A percentile compares a stretch with the other conserved stretches of the same genome.
phyloP scores from a whole-genome alignment of 1,139 yeast genomes.

The Suzukiozyma palmioleophila region DNA sequence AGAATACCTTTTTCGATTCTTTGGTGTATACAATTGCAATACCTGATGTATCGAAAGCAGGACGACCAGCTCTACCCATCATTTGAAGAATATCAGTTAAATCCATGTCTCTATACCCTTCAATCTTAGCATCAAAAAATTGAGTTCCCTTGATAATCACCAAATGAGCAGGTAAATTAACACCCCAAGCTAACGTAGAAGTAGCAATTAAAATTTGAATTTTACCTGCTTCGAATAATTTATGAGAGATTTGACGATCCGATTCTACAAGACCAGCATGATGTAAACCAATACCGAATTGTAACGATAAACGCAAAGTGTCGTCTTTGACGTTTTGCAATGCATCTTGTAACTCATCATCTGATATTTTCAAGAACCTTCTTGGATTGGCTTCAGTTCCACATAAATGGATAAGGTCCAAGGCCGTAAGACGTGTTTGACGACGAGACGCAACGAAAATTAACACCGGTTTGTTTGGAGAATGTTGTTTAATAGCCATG shows the following conservation, averaged over 20 bases:
- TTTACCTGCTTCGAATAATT: constrained; percentile 76
- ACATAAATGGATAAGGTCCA: constrained; percentile 88
- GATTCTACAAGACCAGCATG: constrained; percentile 95
- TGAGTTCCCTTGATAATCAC: constrained; percentile 94
- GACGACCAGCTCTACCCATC: constrained; percentile 97
- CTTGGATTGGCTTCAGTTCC: constrained; percentile 94
- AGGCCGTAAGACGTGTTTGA: constrained; percentile 92
- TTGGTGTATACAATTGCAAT: constrained; percentile 92
- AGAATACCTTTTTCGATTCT: constrained; percentile 85
- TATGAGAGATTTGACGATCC: constrained; percentile 85
- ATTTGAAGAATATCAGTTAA: constrained; percentile 85
- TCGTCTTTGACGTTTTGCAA: constrained; percentile 78
- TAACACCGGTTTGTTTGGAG: constrained; percentile 88
- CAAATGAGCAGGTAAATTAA: constrained; percentile 89
- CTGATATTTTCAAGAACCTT: constrained; percentile 74
- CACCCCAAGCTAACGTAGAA: constrained; percentile 97
- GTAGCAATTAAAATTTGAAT: constrained; percentile 92
- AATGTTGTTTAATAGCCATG: constrained; percentile 92
- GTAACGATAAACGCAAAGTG: constrained; percentile 75
- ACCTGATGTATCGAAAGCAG: constrained; percentile 94
- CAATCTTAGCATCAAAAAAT: constrained; percentile 77
- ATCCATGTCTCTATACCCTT: constrained; percentile 82
- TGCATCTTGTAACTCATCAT: constrained; percentile 64
- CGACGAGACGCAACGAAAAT: constrained; percentile 96
- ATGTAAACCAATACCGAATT: constrained; percentile 94